phyloP scores from a whole-genome alignment of 345 rosid species.

The Clausena lansium region DNA sequence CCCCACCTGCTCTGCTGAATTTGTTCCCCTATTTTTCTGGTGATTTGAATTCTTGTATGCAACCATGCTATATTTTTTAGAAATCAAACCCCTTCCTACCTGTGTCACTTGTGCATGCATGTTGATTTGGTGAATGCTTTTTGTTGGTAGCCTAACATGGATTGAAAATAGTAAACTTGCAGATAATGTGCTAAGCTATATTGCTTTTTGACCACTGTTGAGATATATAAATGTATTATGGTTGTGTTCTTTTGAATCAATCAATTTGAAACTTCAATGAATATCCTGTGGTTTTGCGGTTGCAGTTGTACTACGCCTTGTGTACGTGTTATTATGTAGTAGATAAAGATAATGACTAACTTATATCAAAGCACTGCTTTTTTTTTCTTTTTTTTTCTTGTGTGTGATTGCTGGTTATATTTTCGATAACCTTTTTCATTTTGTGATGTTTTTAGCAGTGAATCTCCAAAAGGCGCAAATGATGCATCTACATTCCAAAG shows the following conservation, averaged over 20 bases:
- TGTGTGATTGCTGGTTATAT: background rate
- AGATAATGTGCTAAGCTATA: too few relatives aligned
- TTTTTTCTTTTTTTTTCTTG: background rate
- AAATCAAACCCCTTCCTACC: background rate
- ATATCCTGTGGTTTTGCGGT: too few relatives aligned
- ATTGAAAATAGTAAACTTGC: too few relatives aligned
- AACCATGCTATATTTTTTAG: background rate
- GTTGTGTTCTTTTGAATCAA: too few relatives aligned
- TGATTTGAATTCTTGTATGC: background rate
- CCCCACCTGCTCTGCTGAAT: background rate
- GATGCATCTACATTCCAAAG: constrained; percentile 98
- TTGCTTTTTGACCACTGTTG: too few relatives aligned
- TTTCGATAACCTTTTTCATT: constrained; percentile 1
- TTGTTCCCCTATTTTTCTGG: background rate
- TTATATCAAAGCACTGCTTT: background rate
- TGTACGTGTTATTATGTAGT: background rate
- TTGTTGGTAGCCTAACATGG: background rate
- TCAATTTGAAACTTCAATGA: too few relatives aligned
- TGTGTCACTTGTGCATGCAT: background rate
- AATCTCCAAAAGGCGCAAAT: constrained; percentile 95
- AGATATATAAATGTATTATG: too few relatives aligned
- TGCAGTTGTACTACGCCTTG: too few relatives aligned
- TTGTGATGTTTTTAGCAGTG: constrained; percentile 52
- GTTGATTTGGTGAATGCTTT: background rate
- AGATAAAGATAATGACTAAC: background rate